Base-by-base conservation (phyloP, 805 yeast species). In the Monosporozyma aerobia region DNA sequence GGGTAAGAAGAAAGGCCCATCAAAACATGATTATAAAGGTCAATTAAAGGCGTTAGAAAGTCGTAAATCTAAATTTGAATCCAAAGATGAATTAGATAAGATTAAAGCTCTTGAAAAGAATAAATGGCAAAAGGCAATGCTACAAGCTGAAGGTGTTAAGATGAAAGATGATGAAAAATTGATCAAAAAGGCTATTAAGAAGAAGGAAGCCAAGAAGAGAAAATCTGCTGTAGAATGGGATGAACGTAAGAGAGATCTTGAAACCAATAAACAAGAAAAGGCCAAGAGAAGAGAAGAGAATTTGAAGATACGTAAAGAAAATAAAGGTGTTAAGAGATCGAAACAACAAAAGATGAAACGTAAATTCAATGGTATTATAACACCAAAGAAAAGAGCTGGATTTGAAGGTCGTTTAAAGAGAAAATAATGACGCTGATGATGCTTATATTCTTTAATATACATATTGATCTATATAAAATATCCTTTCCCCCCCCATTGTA, bases 281-380 rank as follows among this genome's bases (percentile, higher is more conserved):
- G 82, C 79, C 57, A 87, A 89, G 73, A 85, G 94, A 76, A 82
- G 98, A 69, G 96, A 90, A 63, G 96, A 89, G 61, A 94, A 94
- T 65, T 75, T 94, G 67, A 82, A 84, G 65, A 81, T 87, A 48
- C 81, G 97, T 71, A 84, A 79, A 63, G 97, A 86, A 40, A 85
- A 86, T 69, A 92, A 86, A 72, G 92, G 94, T 51, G 80, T 83
- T 61, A 83, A 83, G 69, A 77, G 86, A 59, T 86, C 85, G 66
- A 78, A 87, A 52, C 88, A 82, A 68, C 80, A 78, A 50, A 85
- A 81, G 69, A 81, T 81, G 73, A 72, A 77, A 58, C 79, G 80
- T 66, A 80, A 82, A 63, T 83, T 81, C 67, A 47, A 49, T n/a
- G 83, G 84, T 39, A 69, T 71, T 22, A 75, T 76, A 30, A 74